These are phyloP conservation scores for Guillardia theta DNA, from an alignment of 78 protist genomes.

Conservation along the genomic window DNA sequence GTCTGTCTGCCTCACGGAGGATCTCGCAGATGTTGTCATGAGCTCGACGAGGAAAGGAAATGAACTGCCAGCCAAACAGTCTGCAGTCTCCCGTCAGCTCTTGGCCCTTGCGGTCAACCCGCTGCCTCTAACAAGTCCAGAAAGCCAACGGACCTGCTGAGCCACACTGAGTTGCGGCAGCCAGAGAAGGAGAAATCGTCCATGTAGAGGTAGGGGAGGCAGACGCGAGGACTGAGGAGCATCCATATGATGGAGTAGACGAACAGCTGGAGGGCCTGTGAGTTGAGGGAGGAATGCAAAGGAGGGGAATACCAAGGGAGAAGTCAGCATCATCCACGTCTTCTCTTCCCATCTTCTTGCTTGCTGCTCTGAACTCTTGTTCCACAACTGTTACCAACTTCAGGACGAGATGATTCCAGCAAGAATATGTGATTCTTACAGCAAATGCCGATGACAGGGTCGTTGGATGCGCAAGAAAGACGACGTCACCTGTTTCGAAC, in stretches of 20 bases:
- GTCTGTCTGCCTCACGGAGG: neutral
- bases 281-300: no score
- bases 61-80: neutral
- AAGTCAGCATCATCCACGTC: no score
- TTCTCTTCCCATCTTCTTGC: no score
- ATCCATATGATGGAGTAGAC: neutral
- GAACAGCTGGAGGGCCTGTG: no score
- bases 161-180: neutral
- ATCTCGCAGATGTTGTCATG: neutral
- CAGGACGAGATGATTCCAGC: neutral
- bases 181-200: neutral
- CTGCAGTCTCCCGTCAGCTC: no score
- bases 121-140: neutral
- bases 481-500: neutral
- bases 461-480: neutral
- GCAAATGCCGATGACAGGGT: neutral
- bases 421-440: neutral
- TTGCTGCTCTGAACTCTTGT: no score
- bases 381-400: no score
- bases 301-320: no score
- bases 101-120: no score
- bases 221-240: neutral
- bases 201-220: neutral
- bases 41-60: neutral
- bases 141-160: neutral